Conservation (phyloP, 371 early-diverging fungal genomes). For the Apophysomyces ossiformis region DNA sequence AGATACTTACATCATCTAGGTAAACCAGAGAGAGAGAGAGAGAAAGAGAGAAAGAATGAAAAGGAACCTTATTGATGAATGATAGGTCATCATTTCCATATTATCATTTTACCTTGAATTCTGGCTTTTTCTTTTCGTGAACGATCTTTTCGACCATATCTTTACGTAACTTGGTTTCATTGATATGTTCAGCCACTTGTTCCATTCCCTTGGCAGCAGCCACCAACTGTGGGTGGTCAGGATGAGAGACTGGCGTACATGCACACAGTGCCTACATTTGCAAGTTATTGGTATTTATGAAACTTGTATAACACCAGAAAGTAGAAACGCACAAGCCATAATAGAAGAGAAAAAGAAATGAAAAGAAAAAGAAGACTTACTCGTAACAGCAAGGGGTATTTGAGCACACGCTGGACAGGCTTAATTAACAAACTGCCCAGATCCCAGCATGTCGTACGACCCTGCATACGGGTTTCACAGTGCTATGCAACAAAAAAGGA, state of each 20-base stretch:
- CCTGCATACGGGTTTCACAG: slow-evolving; percentile 58
- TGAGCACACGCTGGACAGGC: slow-evolving; percentile 83
- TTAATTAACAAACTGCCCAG: slow-evolving; percentile 77
- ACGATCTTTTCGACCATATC: slow-evolving; percentile 88
- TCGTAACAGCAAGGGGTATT: slow-evolving; percentile 75
- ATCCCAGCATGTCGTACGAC: slow-evolving; percentile 78
- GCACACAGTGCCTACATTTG: slow-evolving; percentile 61
- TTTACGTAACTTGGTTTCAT: slow-evolving; percentile 84
- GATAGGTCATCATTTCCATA: too few relatives aligned
- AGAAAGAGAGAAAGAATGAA: background rate
- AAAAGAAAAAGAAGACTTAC: slow-evolving; percentile 33
- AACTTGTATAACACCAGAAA: background rate
- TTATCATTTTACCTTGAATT: slow-evolving; percentile 57
- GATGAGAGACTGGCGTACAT: slow-evolving; percentile 61
- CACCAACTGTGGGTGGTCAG: slow-evolving; percentile 61
- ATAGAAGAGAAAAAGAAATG: background rate
- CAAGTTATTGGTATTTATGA: slow-evolving; percentile 3
- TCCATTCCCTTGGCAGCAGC: slow-evolving; percentile 61
- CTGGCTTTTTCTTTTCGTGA: slow-evolving; percentile 67
- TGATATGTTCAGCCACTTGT: slow-evolving; percentile 81
- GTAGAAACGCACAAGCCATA: background rate
- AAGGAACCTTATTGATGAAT: background rate
- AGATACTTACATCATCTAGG: too few relatives aligned
- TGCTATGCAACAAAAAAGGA: slow-evolving; percentile 14
- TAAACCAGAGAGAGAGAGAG: too few relatives aligned